Percentiles rank a stretch among this genome's conserved stretches.
These are phyloP conservation scores for Pulveroboletus frians DNA, from an alignment of 768 basidiomycete species.

Conservation along the genomic window DNA sequence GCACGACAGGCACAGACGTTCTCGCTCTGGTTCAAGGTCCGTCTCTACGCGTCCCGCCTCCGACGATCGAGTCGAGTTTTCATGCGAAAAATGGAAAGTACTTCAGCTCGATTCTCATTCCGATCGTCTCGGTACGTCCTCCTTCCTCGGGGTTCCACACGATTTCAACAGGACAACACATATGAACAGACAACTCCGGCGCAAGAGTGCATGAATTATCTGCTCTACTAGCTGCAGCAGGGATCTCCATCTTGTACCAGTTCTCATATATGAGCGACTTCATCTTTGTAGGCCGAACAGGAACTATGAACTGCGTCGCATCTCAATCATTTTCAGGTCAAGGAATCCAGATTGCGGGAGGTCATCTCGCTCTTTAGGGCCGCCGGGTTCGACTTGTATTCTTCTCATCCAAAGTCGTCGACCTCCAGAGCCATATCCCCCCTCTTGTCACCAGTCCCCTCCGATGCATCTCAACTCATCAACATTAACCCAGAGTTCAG, in stretches of 20 bases:
- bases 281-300: conserved; percentile 56
- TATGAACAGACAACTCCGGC: conserved; percentile 55
- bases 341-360: conserved; percentile 57
- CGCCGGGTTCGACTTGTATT: conserved; percentile 64
- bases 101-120: conserved; percentile 79
- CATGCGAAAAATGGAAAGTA: conserved; percentile 71
- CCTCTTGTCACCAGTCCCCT: conserved; percentile 30
- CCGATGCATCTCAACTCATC: conserved; percentile 27
- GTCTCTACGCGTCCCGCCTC: conserved; percentile 20
- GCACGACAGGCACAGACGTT: conserved; percentile 47
- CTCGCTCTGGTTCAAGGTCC: conserved; percentile 36
- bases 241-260: conserved; percentile 78
- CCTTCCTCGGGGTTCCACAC: not conserved
- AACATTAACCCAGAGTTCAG: conserved; percentile 28
- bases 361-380: conserved; percentile 54
- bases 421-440: conserved; percentile 28
- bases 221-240: conserved; percentile 66
- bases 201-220: conserved; percentile 73
- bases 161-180: conserved; percentile 7
- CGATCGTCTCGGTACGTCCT: conserved; percentile 54
- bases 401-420: conserved; percentile 38
- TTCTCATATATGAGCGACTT: conserved; percentile 82
- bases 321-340: conserved; percentile 44
- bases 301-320: not conserved
- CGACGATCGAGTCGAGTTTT: conserved; percentile 55